A percentile compares a stretch with the other conserved stretches of the same genome.
phyloP scores from a whole-genome alignment of 176 grass and related monocot genomes.

The Avena sativa region DNA sequence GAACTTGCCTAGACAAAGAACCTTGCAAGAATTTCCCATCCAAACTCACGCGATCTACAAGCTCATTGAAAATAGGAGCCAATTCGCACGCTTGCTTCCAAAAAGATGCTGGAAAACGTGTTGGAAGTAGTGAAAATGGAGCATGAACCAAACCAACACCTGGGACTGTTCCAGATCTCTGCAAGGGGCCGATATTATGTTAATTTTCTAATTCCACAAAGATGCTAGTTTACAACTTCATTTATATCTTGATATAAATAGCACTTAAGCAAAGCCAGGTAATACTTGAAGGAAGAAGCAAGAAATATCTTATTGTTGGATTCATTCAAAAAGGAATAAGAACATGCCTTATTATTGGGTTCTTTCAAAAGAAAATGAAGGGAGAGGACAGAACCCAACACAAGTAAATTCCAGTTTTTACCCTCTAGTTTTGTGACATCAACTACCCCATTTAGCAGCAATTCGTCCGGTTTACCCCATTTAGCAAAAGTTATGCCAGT shows the following conservation, averaged over 20 bases:
- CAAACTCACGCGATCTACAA: conserved; percentile 93
- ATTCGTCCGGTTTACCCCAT: no score
- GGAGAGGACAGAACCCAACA: background rate
- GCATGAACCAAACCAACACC: conserved; percentile 91
- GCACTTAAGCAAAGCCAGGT: conserved; percentile 3
- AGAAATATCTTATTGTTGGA: background rate
- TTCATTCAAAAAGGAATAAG: background rate
- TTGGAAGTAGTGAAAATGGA: conserved; percentile 71
- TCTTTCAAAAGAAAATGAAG: background rate
- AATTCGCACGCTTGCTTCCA: conserved; percentile 85
- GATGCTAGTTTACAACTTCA: conserved; percentile 16
- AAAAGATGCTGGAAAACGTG: conserved; percentile 50
- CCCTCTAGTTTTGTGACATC: no score
- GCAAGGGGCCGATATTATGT: conserved; percentile 38
- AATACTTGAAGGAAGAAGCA: background rate
- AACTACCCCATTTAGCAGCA: no score
- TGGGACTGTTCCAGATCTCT: conserved; percentile 83
- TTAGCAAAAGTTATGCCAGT: no score
- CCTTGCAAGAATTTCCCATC: conserved; percentile 83
- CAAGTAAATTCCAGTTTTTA: no score
- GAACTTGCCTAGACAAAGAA: conserved; percentile 75
- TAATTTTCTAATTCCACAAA: background rate
- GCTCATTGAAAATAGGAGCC: conserved; percentile 86
- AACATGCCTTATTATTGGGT: background rate
- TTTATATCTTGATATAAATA: background rate